Base-by-base conservation (phyloP, 768 basidiomycete species). In the Lenzites betulinus region DNA sequence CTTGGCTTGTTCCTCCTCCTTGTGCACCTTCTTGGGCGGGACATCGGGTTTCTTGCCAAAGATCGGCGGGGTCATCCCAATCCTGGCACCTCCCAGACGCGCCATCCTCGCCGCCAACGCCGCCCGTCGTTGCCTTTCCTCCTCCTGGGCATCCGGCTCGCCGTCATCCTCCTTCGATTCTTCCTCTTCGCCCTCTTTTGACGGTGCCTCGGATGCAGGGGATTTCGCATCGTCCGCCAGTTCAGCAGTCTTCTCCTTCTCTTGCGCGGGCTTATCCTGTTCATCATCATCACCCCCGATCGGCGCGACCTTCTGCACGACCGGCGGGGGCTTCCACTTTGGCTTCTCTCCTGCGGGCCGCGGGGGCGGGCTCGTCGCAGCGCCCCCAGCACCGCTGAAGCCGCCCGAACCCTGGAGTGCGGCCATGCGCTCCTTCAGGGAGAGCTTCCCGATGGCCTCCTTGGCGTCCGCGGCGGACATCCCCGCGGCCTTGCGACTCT, bases 41-140 rank as follows among this genome's bases (percentile, higher is more conserved):
- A 68, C 60, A 28, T 71, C 71, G 1, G 84, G 83, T 63, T 82
- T 82, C 54, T 78, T 79, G 15, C 83, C 86, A 73, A 92, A 86
- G 59, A 88, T 76, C 50, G 90, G 88, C 1, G 88, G 87, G 1
- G 79, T 83, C 89, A 96, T 90, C 4, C 91, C 92, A 23, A 93
- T 77, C 55, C 88, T 79, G 15, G 92, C 84, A 49, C 93, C 95
- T 28, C 95, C 95, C 18, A 98, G 81, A 60, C 89, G 88, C 42
- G 93, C 94, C 93, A 98, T 93, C 47, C 94, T 83, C 23, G 93
- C 93, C 33, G 94, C 93, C 69, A 98, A 88, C 12, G 91, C 88
- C 5, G 93, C 90, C 43, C 95, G 84, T 47, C 89, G 83, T 68
- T 91, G 88, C 54, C 88, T 78, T 66, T 91, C 89, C 64, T 90